Conservation (phyloP, 345 rosid genomes). For the Mangifera indica region DNA sequence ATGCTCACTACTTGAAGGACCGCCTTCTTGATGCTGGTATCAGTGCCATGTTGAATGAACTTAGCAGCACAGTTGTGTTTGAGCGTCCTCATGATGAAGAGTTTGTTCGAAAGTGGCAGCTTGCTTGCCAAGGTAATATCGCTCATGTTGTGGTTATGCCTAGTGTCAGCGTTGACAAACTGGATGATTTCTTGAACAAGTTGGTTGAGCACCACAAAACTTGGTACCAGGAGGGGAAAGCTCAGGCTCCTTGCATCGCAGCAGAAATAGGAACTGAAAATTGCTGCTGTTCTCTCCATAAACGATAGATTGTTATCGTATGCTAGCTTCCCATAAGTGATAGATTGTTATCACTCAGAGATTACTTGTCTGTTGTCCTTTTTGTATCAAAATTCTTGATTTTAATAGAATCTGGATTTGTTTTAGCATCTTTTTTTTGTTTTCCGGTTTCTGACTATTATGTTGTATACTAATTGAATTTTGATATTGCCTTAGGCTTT, state of each 20-base stretch:
- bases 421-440: neutral
- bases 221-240: conserved; percentile 56
- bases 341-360: conserved; percentile 4
- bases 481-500: neutral
- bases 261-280: conserved; percentile 61
- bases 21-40: conserved; percentile 60
- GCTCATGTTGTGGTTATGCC: conserved; percentile 99
- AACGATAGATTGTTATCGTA: conserved; percentile 29
- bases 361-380: conserved; percentile 10
- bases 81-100: conserved; percentile 90
- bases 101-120: conserved; percentile 91
- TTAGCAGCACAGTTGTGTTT: conserved; percentile 92
- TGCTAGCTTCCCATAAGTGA: conserved; percentile 47
- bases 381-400: conserved; percentile 15
- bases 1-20: conserved; percentile 87
- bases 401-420: conserved; percentile 20
- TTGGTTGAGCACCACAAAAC: conserved; percentile 49
- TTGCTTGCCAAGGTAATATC: conserved; percentile 82
- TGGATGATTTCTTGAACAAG: conserved; percentile 68
- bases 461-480: neutral
- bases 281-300: conserved; percentile 65
- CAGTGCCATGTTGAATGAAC: conserved; percentile 91
- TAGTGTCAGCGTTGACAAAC: conserved; percentile 70
- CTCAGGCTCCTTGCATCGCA: conserved; percentile 60
- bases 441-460: neutral